Conservation (phyloP, 164 flowering plant genomes). For the Magnolia changhungtana region DNA sequence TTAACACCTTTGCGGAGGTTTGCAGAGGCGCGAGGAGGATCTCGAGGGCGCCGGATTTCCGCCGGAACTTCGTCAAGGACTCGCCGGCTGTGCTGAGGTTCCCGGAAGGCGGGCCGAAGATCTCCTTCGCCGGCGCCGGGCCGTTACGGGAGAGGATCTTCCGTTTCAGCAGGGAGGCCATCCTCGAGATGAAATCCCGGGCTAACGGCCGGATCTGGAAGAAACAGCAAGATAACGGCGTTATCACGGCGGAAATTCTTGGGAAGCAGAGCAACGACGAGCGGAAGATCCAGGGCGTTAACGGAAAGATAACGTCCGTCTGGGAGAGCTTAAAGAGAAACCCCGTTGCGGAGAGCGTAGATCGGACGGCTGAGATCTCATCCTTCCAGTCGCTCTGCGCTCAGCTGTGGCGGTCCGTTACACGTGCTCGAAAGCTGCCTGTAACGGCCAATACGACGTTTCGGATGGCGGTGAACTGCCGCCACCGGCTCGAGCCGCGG, state of each 20-base stretch:
- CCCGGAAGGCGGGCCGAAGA: slow-evolving; percentile 58
- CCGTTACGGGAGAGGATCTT: slow-evolving; percentile 73
- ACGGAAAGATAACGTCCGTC: no score
- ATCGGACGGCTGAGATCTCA: slow-evolving; percentile 49
- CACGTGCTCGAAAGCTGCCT: slow-evolving; percentile 55
- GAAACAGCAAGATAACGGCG: not conserved
- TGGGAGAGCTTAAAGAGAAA: slow-evolving; percentile 11
- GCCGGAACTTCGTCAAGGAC: slow-evolving; percentile 51
- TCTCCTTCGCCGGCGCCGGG: slow-evolving; percentile 51
- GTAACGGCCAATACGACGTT: slow-evolving; percentile 54
- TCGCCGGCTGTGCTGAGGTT: slow-evolving; percentile 60
- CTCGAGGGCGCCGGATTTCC: slow-evolving; percentile 47
- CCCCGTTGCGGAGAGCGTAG: not conserved
- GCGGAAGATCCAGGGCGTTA: slow-evolving; percentile 17
- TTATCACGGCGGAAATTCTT: slow-evolving; percentile 25
- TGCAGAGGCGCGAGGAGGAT: slow-evolving; percentile 33
- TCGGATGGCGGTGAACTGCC: slow-evolving; percentile 90
- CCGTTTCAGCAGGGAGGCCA: slow-evolving; percentile 60
- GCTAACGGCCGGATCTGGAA: slow-evolving; percentile 34
- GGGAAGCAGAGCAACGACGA: slow-evolving; percentile 47
- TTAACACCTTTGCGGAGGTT: slow-evolving; percentile 69
- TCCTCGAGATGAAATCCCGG: slow-evolving; percentile 47
- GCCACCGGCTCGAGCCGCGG: slow-evolving; percentile 65
- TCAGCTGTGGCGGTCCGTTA: slow-evolving; percentile 79
- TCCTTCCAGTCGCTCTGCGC: slow-evolving; percentile 84